Evolutionary conservation across 805 yeast genomes (phyloP), one percentile per base, ranked within the genome.

Genomic region (Monosporozyma unispora): DNA sequence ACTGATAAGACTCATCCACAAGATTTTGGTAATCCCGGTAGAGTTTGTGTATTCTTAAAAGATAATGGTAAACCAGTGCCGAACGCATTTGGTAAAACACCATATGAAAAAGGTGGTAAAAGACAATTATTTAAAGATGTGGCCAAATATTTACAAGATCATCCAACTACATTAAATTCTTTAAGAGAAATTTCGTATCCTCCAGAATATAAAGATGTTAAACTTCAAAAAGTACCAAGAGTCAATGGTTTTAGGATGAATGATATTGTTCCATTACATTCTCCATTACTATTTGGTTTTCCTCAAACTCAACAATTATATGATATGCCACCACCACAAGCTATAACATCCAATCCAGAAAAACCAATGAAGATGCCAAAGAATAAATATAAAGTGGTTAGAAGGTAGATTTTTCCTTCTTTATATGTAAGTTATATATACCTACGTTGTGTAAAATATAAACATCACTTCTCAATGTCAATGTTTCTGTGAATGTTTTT

Each of bases 11-110:
- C 84, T 1, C 99, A 91, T 68, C 98, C 98, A 11, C 96, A 90
- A 66, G 98, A 91, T 68, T 93, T 84, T 77, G 95, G 98, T 56
- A 91, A 91, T 62, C 95, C 97, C 4, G 99, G 99, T n/a, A 77
- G 98, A 60, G 90, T 93, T 33, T 79, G 96, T 56, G 84, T 89
- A 21, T 71, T 80, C 43, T 56, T 87, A 39, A 83, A 80, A 59
- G 75, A 76, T 45, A 67, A 74, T 10, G 81, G 79, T 1, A 57
- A 66, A 25, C 63, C 74, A 10, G 71, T 68, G 12, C 23, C 19
- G 22, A 28, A 8, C 18, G 62, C 64, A 16, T 57, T 56, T 4
- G 42, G 42, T 21, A 27, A n/a, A n/a, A n/a, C n/a, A n/a, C n/a
- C 12, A 19, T 53, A 59, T 11, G 44, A 22, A 16, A 43, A 46